Percentiles rank a stretch among this genome's conserved stretches.
Conservation (phyloP, 805 yeast species). For the Monosporozyma yasuniensis region DNA sequence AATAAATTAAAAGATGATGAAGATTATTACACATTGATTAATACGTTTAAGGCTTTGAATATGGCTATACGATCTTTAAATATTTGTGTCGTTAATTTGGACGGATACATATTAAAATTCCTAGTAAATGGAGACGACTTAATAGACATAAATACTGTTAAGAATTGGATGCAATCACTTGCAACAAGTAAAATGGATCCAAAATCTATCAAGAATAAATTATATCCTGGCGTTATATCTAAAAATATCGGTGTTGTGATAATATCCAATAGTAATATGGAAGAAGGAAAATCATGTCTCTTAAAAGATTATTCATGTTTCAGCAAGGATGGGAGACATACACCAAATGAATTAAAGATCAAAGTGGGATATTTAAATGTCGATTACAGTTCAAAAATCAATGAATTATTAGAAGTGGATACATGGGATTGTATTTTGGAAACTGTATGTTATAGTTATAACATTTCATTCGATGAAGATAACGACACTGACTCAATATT, state of each 20-base stretch:
- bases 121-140: constrained; percentile 4
- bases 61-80: constrained; percentile 12
- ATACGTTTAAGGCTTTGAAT: constrained; percentile 20
- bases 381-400: constrained; percentile 24
- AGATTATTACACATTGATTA: constrained; percentile 9
- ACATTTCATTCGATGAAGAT: constrained; percentile 27
- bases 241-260: constrained; percentile 16
- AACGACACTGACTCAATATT: neutral
- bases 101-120: constrained; percentile 11
- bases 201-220: constrained; percentile 7
- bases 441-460: constrained; percentile 23
- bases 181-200: constrained; percentile 13
- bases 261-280: constrained; percentile 23
- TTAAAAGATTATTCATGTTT: constrained; percentile 18
- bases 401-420: constrained; percentile 26
- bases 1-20: constrained; percentile 8
- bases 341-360: constrained; percentile 23
- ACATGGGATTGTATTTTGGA: constrained; percentile 25
- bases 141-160: neutral
- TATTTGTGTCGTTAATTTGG: constrained; percentile 17
- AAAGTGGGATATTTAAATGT: constrained; percentile 28
- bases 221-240: constrained; percentile 7
- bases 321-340: constrained; percentile 13
- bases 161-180: neutral
- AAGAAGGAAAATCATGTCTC: constrained; percentile 17